Evolutionary conservation across 2,329 filamentous ascomycete species (phyloP).

Genomic region (Aspergillus hiratsukae): DNA sequence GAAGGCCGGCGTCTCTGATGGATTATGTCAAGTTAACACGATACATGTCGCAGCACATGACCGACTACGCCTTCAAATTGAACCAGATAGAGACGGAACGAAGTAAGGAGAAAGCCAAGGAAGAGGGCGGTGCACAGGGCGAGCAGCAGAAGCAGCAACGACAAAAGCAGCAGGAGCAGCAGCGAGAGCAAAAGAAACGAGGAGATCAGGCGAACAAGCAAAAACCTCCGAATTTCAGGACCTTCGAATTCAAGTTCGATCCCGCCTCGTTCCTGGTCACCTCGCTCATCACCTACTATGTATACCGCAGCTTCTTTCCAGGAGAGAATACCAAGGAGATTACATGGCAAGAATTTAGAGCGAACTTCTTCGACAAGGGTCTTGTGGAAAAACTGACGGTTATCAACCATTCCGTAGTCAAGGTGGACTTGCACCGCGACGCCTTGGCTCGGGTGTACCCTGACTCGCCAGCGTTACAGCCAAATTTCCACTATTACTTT

Average conservation of each 20-base stretch:
- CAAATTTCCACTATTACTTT: constrained; percentile 83
- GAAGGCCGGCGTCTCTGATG: constrained; percentile 47
- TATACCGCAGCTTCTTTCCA: constrained; percentile 62
- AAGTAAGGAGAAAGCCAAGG: constrained; percentile 10
- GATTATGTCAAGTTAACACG: constrained; percentile 58
- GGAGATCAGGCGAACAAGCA: constrained; percentile 20
- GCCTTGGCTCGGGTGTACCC: constrained; percentile 68
- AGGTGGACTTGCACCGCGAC: constrained; percentile 74
- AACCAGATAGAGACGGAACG: constrained; percentile 25
- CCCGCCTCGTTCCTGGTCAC: constrained; percentile 53
- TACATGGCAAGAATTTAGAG: constrained; percentile 95
- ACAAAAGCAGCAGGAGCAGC: constrained; percentile 15
- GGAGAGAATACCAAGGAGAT: constrained; percentile 71
- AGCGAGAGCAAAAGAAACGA: constrained; percentile 23
- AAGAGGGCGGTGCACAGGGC: constrained; percentile 28
- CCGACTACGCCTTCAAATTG: constrained; percentile 39
- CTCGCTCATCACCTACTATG: constrained; percentile 57
- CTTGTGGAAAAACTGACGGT: constrained; percentile 88
- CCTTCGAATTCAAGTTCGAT: constrained; percentile 50
- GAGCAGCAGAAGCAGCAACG: constrained; percentile 11
- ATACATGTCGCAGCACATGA: constrained; percentile 54
- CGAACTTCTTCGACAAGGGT: constrained; percentile 91
- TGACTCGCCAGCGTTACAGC: constrained; percentile 64
- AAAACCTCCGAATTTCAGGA: constrained; percentile 29
- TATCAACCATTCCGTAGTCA: constrained; percentile 70